Evolutionary conservation across 345 rosid genomes (phyloP).

Genomic region (Acer yangbiense): DNA sequence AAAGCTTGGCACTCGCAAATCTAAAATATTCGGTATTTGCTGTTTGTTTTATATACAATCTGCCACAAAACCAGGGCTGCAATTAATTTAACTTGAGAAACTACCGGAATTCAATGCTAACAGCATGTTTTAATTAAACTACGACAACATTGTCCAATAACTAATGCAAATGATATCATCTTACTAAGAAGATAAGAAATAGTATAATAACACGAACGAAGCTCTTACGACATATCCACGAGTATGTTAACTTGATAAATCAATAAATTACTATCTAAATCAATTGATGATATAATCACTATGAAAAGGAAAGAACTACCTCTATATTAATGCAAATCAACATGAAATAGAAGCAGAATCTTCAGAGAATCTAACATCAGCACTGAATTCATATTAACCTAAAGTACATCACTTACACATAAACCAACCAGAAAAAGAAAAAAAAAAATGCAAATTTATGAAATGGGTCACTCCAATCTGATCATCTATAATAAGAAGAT

Average conservation of each 20-base stretch:
- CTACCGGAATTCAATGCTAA: not conserved
- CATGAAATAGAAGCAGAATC: not conserved
- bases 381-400: conserved; percentile 12
- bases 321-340: not conserved
- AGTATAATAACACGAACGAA: not conserved
- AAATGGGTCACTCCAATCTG: not conserved
- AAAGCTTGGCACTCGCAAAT: conserved; percentile 16
- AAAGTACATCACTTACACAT: not conserved
- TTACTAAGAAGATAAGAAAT: not conserved
- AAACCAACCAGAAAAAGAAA: not conserved
- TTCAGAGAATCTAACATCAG: conserved; percentile 1
- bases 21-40: not conserved
- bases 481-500: not conserved
- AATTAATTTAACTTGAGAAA: conserved; percentile 4
- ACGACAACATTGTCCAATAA: not conserved
- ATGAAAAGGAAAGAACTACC: not conserved
- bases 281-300: not conserved
- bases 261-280: not conserved
- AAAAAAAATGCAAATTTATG: not conserved
- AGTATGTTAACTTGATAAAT: not conserved
- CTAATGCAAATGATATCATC: not conserved
- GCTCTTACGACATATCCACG: not conserved
- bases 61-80: conserved; percentile 16
- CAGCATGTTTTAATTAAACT: not conserved
- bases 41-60: conserved; percentile 13